Conservation (phyloP, 805 yeast species). For the Wickerhamomyces queroliae region DNA sequence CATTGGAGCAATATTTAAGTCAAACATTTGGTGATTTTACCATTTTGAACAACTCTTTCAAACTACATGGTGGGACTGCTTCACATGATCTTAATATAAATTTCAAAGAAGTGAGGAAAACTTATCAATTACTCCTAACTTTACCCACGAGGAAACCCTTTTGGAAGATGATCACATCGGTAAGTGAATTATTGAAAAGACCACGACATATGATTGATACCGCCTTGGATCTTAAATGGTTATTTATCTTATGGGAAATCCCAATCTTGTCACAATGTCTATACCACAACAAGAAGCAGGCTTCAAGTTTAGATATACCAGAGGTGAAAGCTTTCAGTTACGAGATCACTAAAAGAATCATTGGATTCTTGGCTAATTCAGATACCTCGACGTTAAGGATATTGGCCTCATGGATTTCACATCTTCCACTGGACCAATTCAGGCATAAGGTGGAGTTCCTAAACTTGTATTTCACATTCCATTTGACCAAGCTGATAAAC, state of each 20-base stretch:
- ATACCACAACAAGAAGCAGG: constrained; percentile 18
- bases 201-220: constrained; percentile 33
- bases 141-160: constrained; percentile 62
- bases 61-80: no score
- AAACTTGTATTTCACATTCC: constrained; percentile 75
- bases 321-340: constrained; percentile 55
- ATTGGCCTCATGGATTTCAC: constrained; percentile 52
- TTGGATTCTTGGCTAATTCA: constrained; percentile 60
- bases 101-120: constrained; percentile 36
- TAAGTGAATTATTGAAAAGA: constrained; percentile 45
- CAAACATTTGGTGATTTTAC: constrained; percentile 40
- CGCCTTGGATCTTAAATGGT: constrained; percentile 46
- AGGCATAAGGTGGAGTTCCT: constrained; percentile 54
- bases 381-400: constrained; percentile 34
- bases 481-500: constrained; percentile 49
- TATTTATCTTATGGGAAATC: constrained; percentile 61
- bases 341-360: constrained; percentile 59
- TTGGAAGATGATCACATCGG: constrained; percentile 45
- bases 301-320: constrained; percentile 29
- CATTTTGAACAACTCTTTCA: constrained; percentile 52
- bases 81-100: constrained; percentile 39
- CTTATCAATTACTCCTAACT: constrained; percentile 38
- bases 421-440: constrained; percentile 37
- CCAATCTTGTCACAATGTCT: constrained; percentile 54
- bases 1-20: constrained; percentile 43